phyloP scores from a whole-genome alignment of 495 filamentous ascomycete genomes.

The Aspergillus sclerotiicarbonarius region DNA sequence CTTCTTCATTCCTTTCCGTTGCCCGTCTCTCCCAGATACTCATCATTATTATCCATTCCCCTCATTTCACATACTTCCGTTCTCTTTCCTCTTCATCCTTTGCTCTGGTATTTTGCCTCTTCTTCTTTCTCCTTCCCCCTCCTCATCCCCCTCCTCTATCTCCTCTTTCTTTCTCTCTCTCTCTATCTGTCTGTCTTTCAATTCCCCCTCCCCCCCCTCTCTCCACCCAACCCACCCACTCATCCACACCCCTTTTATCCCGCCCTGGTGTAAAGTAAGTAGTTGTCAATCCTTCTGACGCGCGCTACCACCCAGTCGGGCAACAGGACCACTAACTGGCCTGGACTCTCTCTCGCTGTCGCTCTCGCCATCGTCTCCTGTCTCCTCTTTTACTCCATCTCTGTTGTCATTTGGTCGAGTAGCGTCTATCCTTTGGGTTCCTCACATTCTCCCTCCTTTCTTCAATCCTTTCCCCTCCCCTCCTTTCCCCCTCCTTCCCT shows the following conservation, averaged over 20 bases:
- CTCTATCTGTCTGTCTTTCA: neutral
- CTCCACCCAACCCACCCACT: neutral
- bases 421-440: conserved; percentile 15
- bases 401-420: conserved; percentile 7
- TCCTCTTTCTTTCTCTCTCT: neutral
- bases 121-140: neutral
- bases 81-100: neutral
- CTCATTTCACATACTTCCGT: no score
- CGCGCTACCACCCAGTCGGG: neutral
- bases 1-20: no score
- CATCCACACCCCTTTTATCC: neutral
- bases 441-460: conserved; percentile 10
- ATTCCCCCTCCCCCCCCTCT: neutral
- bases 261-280: neutral
- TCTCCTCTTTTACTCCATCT: neutral
- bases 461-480: conserved; percentile 1
- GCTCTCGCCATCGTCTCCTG: neutral
- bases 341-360: neutral
- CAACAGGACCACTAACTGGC: neutral
- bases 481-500: neutral
- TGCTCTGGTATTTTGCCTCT: neutral
- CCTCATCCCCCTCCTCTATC: neutral
- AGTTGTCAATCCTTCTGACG: neutral
- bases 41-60: no score
- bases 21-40: no score